Evolutionary conservation across 2,329 filamentous ascomycete species (phyloP), one percentile per base, ranked within the genome.

Genomic region (Cercospora berteroae): DNA sequence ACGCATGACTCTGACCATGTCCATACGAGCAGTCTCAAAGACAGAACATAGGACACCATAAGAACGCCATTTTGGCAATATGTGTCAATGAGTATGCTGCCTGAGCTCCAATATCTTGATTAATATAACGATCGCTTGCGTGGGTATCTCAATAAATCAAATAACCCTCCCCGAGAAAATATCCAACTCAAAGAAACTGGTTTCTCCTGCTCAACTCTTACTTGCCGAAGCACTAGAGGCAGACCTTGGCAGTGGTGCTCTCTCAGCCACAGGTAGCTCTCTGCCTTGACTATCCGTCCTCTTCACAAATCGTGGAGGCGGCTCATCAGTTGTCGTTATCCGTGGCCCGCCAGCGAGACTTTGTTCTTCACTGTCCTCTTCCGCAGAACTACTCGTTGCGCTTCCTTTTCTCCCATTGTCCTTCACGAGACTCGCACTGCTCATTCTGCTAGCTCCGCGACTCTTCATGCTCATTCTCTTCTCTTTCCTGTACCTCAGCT

Each of bases 261-360:
- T 77, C 70, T 83, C 81, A 64, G 81, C 79, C 65, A 77, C 73
- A 58, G 81, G 81, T 69, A 83, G 74, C 63, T 78, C 74, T 71
- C 81, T 76, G 66, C 80, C 80, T 74, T 74, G 77, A 59, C 76
- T 80, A 66, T 82, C 80, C 67, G 75, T 79, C 72, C 80, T 69
- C 60, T 64, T 73, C 8, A 76, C 76, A 31, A 77, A 58, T 29
- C 75, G 55, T 12, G 74, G 71, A 36, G 76, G 76, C 20, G 76
- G 76, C 33, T 72, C 73, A 8, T 65, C 60, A 52, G 63, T 52
- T 44, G 65, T 68, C n/a, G 36, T 67, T 18, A 76, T 73, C 62
- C 71, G 68, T 59, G 62, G 71, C 5, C 74, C 73, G 5, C 72
- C 73, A 16, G 72, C 71, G 5, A 72, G 66, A 44, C 71, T 73